Conservation (phyloP, 2,329 filamentous ascomycete species). For the Aspergillus sp. region DNA sequence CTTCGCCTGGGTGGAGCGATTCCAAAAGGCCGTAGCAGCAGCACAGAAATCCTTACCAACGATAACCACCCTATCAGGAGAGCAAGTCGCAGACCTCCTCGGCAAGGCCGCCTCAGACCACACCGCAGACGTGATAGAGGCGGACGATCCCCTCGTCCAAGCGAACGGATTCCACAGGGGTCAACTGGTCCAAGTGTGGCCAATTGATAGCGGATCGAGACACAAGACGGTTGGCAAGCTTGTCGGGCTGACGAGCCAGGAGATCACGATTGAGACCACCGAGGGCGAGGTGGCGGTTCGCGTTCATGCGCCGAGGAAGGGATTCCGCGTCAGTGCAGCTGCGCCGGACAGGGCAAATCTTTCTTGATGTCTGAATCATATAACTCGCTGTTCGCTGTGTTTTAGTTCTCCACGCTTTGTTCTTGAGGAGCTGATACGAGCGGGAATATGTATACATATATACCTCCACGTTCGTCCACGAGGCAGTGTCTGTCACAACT, state of each 20-base stretch:
- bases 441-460: too few species aligned
- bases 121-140: neutral
- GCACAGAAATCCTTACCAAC: neutral
- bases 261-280: constrained; percentile 11
- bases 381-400: too few species aligned
- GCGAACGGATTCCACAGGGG: neutral
- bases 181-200: constrained; percentile 11
- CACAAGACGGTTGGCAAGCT: constrained; percentile 5
- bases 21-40: neutral
- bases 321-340: neutral
- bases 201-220: neutral
- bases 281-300: constrained; percentile 9
- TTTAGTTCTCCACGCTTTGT: too few species aligned
- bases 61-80: neutral
- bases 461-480: too few species aligned
- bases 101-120: neutral
- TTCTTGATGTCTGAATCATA: neutral
- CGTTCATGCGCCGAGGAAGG: constrained; percentile 13
- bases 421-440: too few species aligned
- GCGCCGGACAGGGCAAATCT: neutral
- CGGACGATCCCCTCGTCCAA: constrained; percentile 3
- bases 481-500: too few species aligned
- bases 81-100: constrained; percentile 2
- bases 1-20: constrained; percentile 6
- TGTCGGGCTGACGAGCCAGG: constrained; percentile 5